phyloP scores from a whole-genome alignment of 148 eudicot genomes.

The Suaeda aralocaspica region DNA sequence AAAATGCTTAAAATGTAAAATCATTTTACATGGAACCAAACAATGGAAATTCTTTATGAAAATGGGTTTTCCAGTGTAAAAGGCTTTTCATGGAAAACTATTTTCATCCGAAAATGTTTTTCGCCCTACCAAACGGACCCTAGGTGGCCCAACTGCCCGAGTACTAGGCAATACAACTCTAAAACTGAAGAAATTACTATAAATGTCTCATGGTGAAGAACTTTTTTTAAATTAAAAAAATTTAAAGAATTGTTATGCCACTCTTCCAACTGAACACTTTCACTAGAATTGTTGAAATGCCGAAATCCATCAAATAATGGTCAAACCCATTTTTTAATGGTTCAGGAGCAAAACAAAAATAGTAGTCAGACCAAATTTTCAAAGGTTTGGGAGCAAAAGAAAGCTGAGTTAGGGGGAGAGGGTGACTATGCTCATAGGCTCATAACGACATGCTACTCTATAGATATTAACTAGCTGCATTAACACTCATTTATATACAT shows the following conservation, averaged over 20 bases:
- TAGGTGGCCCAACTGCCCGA: not conserved
- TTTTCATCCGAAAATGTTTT: too few relatives aligned
- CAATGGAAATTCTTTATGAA: too few relatives aligned
- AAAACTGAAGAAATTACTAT: not conserved
- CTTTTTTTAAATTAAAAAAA: too few relatives aligned
- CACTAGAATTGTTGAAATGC: not conserved
- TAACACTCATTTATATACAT: not conserved
- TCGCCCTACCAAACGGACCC: too few relatives aligned
- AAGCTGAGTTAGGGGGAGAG: not conserved
- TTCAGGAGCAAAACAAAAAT: not conserved
- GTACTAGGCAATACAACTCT: not conserved
- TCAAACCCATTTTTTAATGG: not conserved
- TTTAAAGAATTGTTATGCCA: not conserved
- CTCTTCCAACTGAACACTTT: not conserved
- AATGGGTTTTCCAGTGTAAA: too few relatives aligned
- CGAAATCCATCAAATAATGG: not conserved
- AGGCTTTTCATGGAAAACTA: too few relatives aligned
- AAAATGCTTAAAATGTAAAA: too few relatives aligned
- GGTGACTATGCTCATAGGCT: too few relatives aligned
- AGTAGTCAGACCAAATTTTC: too few relatives aligned
- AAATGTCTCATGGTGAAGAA: not conserved
- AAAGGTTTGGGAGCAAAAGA: too few relatives aligned
- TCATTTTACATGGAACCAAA: too few relatives aligned
- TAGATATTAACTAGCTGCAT: not conserved
- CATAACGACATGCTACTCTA: not conserved